Base-by-base conservation (phyloP, 176 grass and related monocot genomes). In the Elymus sibiricus region DNA sequence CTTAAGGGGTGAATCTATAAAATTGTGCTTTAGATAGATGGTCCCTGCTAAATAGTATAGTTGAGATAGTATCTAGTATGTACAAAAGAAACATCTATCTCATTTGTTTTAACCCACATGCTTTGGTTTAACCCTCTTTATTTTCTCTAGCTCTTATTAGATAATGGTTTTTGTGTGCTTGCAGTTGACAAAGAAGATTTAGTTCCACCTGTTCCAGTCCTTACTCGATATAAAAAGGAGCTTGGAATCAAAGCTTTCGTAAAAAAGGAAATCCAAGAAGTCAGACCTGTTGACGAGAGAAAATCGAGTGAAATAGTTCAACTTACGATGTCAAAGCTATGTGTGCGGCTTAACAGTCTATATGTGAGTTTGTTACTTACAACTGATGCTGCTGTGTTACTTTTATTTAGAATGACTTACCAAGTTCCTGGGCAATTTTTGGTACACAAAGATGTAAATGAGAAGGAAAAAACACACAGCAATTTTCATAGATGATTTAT, bases 161-260 rank as follows among this genome's bases (percentile, higher is more conserved):
- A 79, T 38, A 75, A 62, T 28, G 26, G 34, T 59, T 85, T 64
- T 87, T 8, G 47, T 67, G 42, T 83, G 47, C 42, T 79, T 92
- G 88, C 82, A 98, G 96, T 98, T 84, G 91, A 87, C 81, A 98
- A 90, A 91, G 88, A 94, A 77, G 94, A 98, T 84, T 82, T 98
- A 82, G 84, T 91, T 89, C 97, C 97, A 71, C 91, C 97, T 88
- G 88, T 91, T 68, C 97, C 97, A 77, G 94, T 87, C 89, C 91
- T 98, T 72, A 98, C 97, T 82, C 90, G 97, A 79, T 95, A 94
- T 87, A 98, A 92, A 86, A 96, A 92, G 76, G 97, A 98, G 88
- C 91, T 82, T 85, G 94, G 94, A 86, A 95, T 98, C 56, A 95
- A 91, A 85, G 86, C 90, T 90, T 98, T 98, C 83, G 88, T 92